Evolutionary conservation across 2,329 filamentous ascomycete genomes (phyloP).

Genomic region (Curvularia lunata): DNA sequence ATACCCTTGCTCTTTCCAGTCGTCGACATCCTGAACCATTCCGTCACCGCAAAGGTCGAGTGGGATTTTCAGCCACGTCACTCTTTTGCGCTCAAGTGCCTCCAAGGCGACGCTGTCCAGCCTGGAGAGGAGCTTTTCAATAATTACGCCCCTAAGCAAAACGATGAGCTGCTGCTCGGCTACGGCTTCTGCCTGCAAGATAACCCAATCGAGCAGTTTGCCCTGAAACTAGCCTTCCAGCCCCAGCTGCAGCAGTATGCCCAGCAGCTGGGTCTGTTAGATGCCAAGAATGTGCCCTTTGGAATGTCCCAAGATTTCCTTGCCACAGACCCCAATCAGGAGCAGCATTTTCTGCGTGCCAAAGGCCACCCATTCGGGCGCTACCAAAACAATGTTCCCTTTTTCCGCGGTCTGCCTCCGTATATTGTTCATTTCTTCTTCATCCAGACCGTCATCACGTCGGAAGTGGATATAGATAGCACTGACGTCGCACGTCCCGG

Average conservation of each 20-base stretch:
- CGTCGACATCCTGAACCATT: conserved; percentile 59
- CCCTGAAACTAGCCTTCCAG: conserved; percentile 52
- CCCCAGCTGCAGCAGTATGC: conserved; percentile 38
- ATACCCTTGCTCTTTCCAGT: conserved; percentile 57
- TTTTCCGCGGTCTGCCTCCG: conserved; percentile 44
- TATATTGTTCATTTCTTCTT: conserved; percentile 44
- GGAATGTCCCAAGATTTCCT: conserved; percentile 34
- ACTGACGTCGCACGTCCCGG: conserved; percentile 24
- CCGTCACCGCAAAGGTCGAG: conserved; percentile 53
- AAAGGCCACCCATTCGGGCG: conserved; percentile 40
- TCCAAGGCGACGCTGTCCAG: conserved; percentile 42
- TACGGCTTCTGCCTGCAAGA: conserved; percentile 59
- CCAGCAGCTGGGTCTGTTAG: conserved; percentile 22
- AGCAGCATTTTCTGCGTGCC: conserved; percentile 45
- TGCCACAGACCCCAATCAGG: conserved; percentile 30
- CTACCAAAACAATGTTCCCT: conserved; percentile 40
- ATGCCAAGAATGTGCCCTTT: conserved; percentile 32
- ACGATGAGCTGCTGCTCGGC: conserved; percentile 60
- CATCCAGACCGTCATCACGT: conserved; percentile 32
- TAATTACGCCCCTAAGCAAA: conserved; percentile 61
- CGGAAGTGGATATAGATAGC: conserved; percentile 21
- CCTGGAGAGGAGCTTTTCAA: conserved; percentile 57
- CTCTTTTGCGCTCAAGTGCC: conserved; percentile 50
- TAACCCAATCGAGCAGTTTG: conserved; percentile 57
- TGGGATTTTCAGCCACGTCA: conserved; percentile 50